phyloP scores from a whole-genome alignment of 495 filamentous ascomycete species.

The Penicillium odoratum region DNA sequence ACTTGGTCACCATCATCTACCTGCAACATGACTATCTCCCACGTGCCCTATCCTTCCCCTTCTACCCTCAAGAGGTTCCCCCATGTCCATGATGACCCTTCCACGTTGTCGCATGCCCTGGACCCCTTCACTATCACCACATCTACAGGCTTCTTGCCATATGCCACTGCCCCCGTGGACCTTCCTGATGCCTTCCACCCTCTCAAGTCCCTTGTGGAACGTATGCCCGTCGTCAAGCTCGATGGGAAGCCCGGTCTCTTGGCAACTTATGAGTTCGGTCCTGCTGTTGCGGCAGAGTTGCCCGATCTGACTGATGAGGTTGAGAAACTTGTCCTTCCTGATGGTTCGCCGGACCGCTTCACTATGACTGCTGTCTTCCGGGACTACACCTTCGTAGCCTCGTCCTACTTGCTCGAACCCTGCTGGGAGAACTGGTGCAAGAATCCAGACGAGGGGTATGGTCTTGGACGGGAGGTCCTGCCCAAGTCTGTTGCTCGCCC shows the following conservation, averaged over 20 bases:
- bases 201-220: conserved; percentile 66
- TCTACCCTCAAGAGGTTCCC: conserved; percentile 52
- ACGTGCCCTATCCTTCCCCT: conserved; percentile 33
- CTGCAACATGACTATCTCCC: conserved; percentile 33
- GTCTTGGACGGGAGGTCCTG: conserved; percentile 68
- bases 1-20: neutral
- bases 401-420: conserved; percentile 90
- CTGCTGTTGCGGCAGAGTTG: conserved; percentile 61
- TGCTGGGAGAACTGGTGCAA: conserved; percentile 72
- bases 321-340: conserved; percentile 57
- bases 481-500: conserved; percentile 70
- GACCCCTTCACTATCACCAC: conserved; percentile 86
- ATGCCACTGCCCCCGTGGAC: conserved; percentile 35
- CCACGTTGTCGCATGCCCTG: conserved; percentile 54
- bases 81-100: conserved; percentile 58
- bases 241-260: conserved; percentile 75
- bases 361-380: conserved; percentile 81
- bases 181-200: conserved; percentile 66
- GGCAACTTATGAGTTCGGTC: conserved; percentile 68
- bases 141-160: conserved; percentile 69
- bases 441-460: conserved; percentile 65
- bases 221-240: conserved; percentile 70
- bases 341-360: conserved; percentile 60
- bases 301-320: conserved; percentile 72
- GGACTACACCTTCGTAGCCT: conserved; percentile 87